Evolutionary conservation across 108 stramenopile species (phyloP).

Genomic region (Fragilariopsis cylindrus): DNA sequence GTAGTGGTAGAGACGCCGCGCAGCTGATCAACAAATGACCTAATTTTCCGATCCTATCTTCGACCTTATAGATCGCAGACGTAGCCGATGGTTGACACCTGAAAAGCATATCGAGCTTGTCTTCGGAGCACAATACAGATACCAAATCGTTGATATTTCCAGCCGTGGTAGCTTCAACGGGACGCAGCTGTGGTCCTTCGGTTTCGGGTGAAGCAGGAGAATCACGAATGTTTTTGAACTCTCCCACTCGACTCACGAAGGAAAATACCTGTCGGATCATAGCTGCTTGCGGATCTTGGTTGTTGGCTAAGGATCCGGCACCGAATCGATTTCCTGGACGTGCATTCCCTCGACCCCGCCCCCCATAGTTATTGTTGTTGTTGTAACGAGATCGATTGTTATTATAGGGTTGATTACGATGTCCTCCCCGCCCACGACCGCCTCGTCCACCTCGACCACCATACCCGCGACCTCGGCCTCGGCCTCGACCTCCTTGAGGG

Average conservation of each 20-base stretch:
- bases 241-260: conserved; percentile 79
- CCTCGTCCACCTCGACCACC: conserved; percentile 37
- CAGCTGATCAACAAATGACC: conserved; percentile 55
- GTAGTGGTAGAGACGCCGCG: conserved; percentile 65
- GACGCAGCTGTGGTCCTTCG: conserved; percentile 11
- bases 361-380: conserved; percentile 18
- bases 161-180: conserved; percentile 27
- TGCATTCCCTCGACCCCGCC: conserved; percentile 37
- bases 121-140: conserved; percentile 52
- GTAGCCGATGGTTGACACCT: conserved; percentile 36
- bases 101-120: conserved; percentile 53
- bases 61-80: conserved; percentile 15
- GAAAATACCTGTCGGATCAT: conserved; percentile 60
- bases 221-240: conserved; percentile 45
- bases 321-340: conserved; percentile 66
- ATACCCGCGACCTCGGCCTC: conserved; percentile 11
- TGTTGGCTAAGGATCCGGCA: conserved; percentile 26
- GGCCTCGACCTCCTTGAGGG: conserved; percentile 24
- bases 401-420: conserved; percentile 43
- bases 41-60: conserved; percentile 38
- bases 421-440: conserved; percentile 27
- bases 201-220: background rate
- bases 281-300: conserved; percentile 53
- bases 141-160: conserved; percentile 66
- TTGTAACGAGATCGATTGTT: conserved; percentile 16